These are phyloP conservation scores for Cornus suecica DNA, from an alignment of 148 eudicot species.

Conservation along the genomic window DNA sequence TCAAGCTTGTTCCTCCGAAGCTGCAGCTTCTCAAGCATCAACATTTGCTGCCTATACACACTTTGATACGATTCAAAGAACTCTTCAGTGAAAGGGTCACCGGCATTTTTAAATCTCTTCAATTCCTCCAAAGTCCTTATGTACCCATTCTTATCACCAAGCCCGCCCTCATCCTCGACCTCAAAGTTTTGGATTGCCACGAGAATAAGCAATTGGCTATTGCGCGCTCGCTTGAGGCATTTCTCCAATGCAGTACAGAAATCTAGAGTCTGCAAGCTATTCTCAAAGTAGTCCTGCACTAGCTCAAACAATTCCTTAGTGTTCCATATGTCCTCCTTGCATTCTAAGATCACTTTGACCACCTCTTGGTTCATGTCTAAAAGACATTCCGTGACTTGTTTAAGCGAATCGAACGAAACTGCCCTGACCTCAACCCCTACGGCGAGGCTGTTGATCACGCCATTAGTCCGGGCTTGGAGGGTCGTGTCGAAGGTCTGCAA, in stretches of 20 bases:
- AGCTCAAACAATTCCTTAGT: slow-evolving; percentile 74
- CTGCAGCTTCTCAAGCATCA: slow-evolving; percentile 73
- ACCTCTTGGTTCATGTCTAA: slow-evolving; percentile 84
- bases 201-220: slow-evolving; percentile 57
- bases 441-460: slow-evolving; percentile 55
- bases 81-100: slow-evolving; percentile 78
- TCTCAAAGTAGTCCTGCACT: slow-evolving; percentile 83
- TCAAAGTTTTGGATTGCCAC: slow-evolving; percentile 72
- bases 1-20: slow-evolving; percentile 62
- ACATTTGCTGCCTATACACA: slow-evolving; percentile 59
- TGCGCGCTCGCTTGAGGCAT: slow-evolving; percentile 60
- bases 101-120: slow-evolving; percentile 57
- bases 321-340: slow-evolving; percentile 89
- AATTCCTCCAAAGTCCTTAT: slow-evolving; percentile 56
- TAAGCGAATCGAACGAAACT: slow-evolving; percentile 62
- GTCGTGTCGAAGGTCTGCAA: slow-evolving; percentile 53
- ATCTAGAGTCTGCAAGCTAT: slow-evolving; percentile 68
- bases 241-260: slow-evolving; percentile 77
- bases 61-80: slow-evolving; percentile 63
- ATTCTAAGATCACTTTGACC: slow-evolving; percentile 71
- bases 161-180: slow-evolving; percentile 37
- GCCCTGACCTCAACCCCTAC: slow-evolving; percentile 69
- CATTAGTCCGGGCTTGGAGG: slow-evolving; percentile 55
- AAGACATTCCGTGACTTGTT: slow-evolving; percentile 72
- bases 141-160: slow-evolving; percentile 35